phyloP scores from a whole-genome alignment of 1,284 basidiomycete species.

The Microbotryum saponariae region DNA sequence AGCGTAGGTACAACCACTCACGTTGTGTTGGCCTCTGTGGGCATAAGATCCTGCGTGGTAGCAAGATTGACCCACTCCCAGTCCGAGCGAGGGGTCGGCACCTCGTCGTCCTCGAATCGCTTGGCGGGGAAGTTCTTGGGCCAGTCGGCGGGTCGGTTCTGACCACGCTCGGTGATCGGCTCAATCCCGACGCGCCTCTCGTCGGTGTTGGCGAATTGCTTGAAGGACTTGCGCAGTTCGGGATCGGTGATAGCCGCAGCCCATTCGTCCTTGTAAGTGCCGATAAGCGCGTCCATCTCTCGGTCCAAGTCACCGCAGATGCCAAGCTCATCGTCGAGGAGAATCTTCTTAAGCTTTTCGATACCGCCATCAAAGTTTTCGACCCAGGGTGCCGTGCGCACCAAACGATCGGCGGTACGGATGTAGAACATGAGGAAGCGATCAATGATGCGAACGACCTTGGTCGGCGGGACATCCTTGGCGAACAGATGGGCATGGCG shows the following conservation, averaged over 20 bases:
- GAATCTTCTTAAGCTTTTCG: conserved; percentile 58
- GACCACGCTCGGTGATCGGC: conserved; percentile 56
- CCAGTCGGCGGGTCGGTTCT: conserved; percentile 63
- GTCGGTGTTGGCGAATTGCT: conserved; percentile 61
- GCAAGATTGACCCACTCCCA: conserved; percentile 60
- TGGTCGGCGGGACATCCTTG: conserved; percentile 54
- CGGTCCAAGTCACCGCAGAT: conserved; percentile 63
- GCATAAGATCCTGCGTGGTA: conserved; percentile 50
- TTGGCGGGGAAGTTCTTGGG: conserved; percentile 47
- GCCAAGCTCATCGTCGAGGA: conserved; percentile 66
- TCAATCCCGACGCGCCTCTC: conserved; percentile 53
- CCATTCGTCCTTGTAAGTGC: conserved; percentile 66
- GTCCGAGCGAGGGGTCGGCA: conserved; percentile 45
- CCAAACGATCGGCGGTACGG: conserved; percentile 51
- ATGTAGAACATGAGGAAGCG: conserved; percentile 60
- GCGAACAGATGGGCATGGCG: conserved; percentile 52
- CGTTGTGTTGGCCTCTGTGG: conserved; percentile 42
- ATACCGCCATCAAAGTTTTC: conserved; percentile 62
- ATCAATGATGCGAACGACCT: conserved; percentile 59
- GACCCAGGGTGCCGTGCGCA: conserved; percentile 69
- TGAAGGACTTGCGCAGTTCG: conserved; percentile 52
- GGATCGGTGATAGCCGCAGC: conserved; percentile 56
- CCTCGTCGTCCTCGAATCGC: conserved; percentile 21
- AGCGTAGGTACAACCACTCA: not conserved
- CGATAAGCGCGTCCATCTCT: conserved; percentile 61